These are phyloP conservation scores for Alternaria metachromatica DNA, from an alignment of 2,329 filamentous ascomycete species.

Conservation along the genomic window DNA sequence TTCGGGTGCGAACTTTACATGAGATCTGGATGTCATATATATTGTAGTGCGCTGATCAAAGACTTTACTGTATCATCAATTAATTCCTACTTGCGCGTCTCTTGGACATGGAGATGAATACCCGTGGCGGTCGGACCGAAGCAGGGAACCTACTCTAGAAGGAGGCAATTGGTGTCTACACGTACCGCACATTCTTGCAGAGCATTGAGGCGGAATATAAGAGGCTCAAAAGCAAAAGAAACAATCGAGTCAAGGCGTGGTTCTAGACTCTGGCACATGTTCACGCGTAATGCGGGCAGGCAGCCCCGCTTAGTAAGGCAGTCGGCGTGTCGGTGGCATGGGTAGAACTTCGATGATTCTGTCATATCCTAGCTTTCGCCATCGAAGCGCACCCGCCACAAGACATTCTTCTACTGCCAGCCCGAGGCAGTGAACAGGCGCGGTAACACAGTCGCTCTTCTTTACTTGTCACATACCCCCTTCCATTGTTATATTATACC, in stretches of 20 bases:
- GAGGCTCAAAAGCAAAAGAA: neutral
- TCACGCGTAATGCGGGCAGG: conserved; percentile 1
- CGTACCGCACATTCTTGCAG: neutral
- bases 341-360: conserved; percentile 21
- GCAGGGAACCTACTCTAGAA: neutral
- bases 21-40: neutral
- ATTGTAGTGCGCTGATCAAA: neutral
- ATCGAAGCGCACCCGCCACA: conserved; percentile 23
- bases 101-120: neutral
- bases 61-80: neutral
- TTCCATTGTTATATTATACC: conserved; percentile 5
- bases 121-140: neutral
- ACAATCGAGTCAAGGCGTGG: neutral
- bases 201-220: neutral
- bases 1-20: neutral
- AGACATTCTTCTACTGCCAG: conserved; percentile 9
- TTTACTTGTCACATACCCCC: conserved; percentile 2
- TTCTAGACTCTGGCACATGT: neutral
- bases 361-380: conserved; percentile 24
- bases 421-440: conserved; percentile 25
- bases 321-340: conserved; percentile 12
- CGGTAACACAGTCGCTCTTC: neutral
- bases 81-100: neutral
- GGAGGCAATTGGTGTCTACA: neutral
- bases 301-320: conserved; percentile 15